A percentile compares a stretch with the other conserved stretches of the same genome.
phyloP scores from a whole-genome alignment of 1,139 yeast genomes.

The Saccharomyces hybrid region DNA sequence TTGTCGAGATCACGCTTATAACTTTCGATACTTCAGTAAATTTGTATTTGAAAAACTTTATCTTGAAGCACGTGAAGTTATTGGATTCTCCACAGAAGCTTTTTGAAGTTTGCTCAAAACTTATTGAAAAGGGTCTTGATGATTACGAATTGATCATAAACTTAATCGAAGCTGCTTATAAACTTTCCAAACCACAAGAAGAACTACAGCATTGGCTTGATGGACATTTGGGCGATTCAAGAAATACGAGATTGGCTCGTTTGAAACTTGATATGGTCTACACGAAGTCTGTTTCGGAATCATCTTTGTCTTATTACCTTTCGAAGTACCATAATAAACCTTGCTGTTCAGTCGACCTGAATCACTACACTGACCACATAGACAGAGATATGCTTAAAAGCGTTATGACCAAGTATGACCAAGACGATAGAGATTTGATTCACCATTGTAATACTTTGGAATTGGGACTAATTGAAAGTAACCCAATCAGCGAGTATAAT shows the following conservation, averaged over 20 bases:
- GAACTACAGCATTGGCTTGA: slow-evolving; percentile 15
- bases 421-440: slow-evolving; percentile 11
- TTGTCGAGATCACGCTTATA: slow-evolving; percentile 20
- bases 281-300: slow-evolving; percentile 11
- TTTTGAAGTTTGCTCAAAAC: slow-evolving; percentile 14
- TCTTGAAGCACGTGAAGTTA: slow-evolving; percentile 18
- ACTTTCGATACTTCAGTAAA: slow-evolving; percentile 23
- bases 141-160: slow-evolving; percentile 25
- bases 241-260: slow-evolving; percentile 26
- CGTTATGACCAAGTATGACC: slow-evolving; percentile 7
- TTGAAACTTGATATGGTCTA: slow-evolving; percentile 23
- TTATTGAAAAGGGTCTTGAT: slow-evolving; percentile 21
- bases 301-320: slow-evolving; percentile 20
- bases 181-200: slow-evolving; percentile 10
- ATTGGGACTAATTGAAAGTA: slow-evolving; percentile 7
- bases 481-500: slow-evolving; percentile 11
- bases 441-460: slow-evolving; percentile 24
- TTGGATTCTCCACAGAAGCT: slow-evolving; percentile 12
- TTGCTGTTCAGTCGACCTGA: slow-evolving; percentile 27
- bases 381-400: slow-evolving; percentile 6
- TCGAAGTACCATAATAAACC: slow-evolving; percentile 28
- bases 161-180: slow-evolving; percentile 19
- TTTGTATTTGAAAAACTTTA: slow-evolving; percentile 28
- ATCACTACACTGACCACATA: slow-evolving; percentile 12
- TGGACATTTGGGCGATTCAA: slow-evolving; percentile 18